Evolutionary conservation across 1,139 yeast species (phyloP), one percentile per base, ranked within the genome.

Genomic region (Hemisphaericaspora xylanilytica): DNA sequence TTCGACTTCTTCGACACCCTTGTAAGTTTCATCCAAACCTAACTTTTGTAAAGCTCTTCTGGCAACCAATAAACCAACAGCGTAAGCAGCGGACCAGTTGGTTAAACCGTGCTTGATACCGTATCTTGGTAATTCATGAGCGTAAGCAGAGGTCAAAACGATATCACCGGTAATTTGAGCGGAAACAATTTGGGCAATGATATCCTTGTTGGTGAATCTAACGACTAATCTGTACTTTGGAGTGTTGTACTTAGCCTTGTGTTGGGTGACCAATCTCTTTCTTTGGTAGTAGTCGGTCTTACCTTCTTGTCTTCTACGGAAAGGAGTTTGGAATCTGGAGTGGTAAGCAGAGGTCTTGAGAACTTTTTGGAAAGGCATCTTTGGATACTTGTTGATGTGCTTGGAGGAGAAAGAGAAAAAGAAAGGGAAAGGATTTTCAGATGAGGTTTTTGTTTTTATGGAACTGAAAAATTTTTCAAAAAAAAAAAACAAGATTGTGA

Each of bases 261-360:
- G 97, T 81, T 92, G 99, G 65, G 97, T 81, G 68, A 92, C 94
- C 71, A 92, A 81, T 81, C 98, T 89, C 95, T 92, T 92, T 84
- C 99, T 92, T 75, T 95, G 97, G 84, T 90, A 92, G 96, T 90
- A 92, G 75, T 92, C 99, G 71, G 99, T 92, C 85, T 94, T 92
- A 80, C 98, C 99, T 78, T 94, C 97, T 73, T 95, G 89, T 86
- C 99, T 88, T 85, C 99, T 89, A 76, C 98, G 89, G 96, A 89
- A 92, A 60, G 97, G 97, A 71, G 98, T 92, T 81, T 92, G 99
- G 96, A 83, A 92, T 74, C 99, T 92, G 70, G 97, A 89, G 82
- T 82, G 89, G 92, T 94, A 92, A 59, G 97, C 94, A 63, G 95
- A 82, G 66, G 80, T 72, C 82, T 89, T 89, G 59, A 69, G 64